A percentile compares a stretch with the other conserved stretches of the same genome.
Conservation (phyloP, 129 eudicot genomes). For the Escallonia rubra region DNA sequence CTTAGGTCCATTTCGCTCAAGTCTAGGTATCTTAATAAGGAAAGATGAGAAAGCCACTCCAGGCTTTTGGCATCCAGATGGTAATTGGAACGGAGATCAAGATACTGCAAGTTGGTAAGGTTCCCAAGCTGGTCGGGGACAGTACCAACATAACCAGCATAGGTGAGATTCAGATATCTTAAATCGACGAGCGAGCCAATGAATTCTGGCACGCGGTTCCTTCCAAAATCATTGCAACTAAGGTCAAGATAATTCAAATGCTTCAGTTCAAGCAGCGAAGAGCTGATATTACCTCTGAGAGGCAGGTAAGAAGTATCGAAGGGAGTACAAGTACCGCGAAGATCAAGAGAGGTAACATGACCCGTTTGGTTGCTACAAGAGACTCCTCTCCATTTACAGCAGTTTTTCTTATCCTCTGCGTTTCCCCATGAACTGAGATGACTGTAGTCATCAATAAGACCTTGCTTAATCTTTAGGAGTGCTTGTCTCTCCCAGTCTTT, state of each 20-base stretch:
- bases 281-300: constrained; percentile 15
- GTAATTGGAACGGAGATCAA: constrained; percentile 10
- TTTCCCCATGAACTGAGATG: constrained; percentile 24
- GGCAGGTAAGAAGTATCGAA: too few species aligned
- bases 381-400: constrained; percentile 41
- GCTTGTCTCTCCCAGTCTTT: constrained; percentile 20
- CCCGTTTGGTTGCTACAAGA: constrained; percentile 19
- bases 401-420: constrained; percentile 17
- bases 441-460: neutral
- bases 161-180: constrained; percentile 18
- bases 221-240: constrained; percentile 16
- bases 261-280: constrained; percentile 8
- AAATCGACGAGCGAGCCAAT: constrained; percentile 18
- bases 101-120: constrained; percentile 18
- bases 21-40: constrained; percentile 5
- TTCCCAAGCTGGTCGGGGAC: constrained; percentile 25
- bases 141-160: constrained; percentile 4
- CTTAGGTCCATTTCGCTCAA: constrained; percentile 2
- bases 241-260: constrained; percentile 21
- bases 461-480: constrained; percentile 20
- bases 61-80: neutral
- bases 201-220: constrained; percentile 14
- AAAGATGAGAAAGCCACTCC: neutral
- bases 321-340: neutral
- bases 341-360: constrained; percentile 25